Conservation (phyloP, 768 basidiomycete genomes). For the Hemileccinum rubropunctum region DNA sequence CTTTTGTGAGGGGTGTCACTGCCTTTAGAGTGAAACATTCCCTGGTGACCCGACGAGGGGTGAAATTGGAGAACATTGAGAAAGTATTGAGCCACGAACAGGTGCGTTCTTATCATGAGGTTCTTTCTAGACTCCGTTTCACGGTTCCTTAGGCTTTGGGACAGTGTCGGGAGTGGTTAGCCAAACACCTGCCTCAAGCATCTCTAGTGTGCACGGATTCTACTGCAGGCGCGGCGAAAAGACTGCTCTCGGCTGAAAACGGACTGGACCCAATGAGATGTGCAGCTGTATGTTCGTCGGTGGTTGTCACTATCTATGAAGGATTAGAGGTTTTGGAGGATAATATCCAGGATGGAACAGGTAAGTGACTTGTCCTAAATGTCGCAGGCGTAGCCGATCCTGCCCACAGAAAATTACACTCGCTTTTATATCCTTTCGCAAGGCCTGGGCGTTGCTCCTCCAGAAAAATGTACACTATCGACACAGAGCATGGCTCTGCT, state of each 20-base stretch:
- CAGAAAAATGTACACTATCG: constrained; percentile 21
- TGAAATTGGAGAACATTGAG: constrained; percentile 51
- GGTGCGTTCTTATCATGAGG: constrained; percentile 36
- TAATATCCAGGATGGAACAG: constrained; percentile 58
- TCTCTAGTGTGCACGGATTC: constrained; percentile 58
- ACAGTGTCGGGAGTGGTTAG: constrained; percentile 68
- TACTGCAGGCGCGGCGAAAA: constrained; percentile 67
- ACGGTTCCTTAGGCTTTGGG: constrained; percentile 59
- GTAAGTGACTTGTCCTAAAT: constrained; percentile 1
- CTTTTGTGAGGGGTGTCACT: constrained; percentile 59
- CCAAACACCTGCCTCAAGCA: constrained; percentile 49
- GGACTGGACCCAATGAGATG: constrained; percentile 44
- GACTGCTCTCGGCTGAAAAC: constrained; percentile 28
- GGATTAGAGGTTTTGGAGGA: constrained; percentile 60
- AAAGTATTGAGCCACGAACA: constrained; percentile 78
- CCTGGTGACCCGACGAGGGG: constrained; percentile 60
- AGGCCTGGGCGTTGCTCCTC: constrained; percentile 30
- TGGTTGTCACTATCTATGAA: constrained; percentile 57
- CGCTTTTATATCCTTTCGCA: constrained; percentile 62
- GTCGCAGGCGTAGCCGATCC: not conserved
- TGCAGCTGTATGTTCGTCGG: constrained; percentile 73
- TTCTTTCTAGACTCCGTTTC: not conserved
- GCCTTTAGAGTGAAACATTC: constrained; percentile 65
- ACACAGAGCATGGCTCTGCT: constrained; percentile 35
- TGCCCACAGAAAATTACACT: constrained; percentile 57